Percentiles rank a stretch among this genome's conserved stretches.
Evolutionary conservation across 208 protist genomes (phyloP).

Genomic region (Trypanosoma grayi): DNA sequence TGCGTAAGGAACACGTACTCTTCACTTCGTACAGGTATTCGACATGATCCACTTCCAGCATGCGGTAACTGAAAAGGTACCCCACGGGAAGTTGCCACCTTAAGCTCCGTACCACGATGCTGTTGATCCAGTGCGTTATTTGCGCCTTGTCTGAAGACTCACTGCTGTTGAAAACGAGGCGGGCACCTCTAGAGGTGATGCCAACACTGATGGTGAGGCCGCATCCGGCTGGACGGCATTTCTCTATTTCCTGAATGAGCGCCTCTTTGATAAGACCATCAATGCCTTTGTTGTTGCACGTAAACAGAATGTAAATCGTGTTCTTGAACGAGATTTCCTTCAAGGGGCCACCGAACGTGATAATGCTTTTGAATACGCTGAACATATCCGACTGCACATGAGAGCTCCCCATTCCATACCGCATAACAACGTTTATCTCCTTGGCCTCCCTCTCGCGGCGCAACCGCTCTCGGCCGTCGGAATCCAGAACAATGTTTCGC

Average conservation of each 20-base stretch:
- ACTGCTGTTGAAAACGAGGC: slow-evolving; percentile 44
- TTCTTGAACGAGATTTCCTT: slow-evolving; percentile 74
- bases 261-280: slow-evolving; percentile 48
- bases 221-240: slow-evolving; percentile 60
- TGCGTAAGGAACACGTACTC: slow-evolving; percentile 45
- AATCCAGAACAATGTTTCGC: slow-evolving; percentile 51
- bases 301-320: slow-evolving; percentile 67
- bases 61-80: slow-evolving; percentile 40
- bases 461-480: slow-evolving; percentile 51
- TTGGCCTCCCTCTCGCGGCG: slow-evolving; percentile 73
- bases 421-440: slow-evolving; percentile 53
- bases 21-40: slow-evolving; percentile 82
- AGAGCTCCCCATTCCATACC: slow-evolving; percentile 71
- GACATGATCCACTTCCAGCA: slow-evolving; percentile 71
- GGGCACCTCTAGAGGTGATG: slow-evolving; percentile 39
- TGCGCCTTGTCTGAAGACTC: slow-evolving; percentile 43
- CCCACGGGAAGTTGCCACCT: slow-evolving; percentile 64
- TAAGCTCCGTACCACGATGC: slow-evolving; percentile 68
- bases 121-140: slow-evolving; percentile 74
- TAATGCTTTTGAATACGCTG: slow-evolving; percentile 68
- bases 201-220: slow-evolving; percentile 31
- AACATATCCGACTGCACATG: slow-evolving; percentile 90
- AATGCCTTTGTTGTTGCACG: slow-evolving; percentile 65
- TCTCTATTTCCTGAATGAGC: slow-evolving; percentile 57
- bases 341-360: slow-evolving; percentile 41